Conservation (phyloP, 1,284 basidiomycete species). For the Tetrapyrgos nigripes region DNA sequence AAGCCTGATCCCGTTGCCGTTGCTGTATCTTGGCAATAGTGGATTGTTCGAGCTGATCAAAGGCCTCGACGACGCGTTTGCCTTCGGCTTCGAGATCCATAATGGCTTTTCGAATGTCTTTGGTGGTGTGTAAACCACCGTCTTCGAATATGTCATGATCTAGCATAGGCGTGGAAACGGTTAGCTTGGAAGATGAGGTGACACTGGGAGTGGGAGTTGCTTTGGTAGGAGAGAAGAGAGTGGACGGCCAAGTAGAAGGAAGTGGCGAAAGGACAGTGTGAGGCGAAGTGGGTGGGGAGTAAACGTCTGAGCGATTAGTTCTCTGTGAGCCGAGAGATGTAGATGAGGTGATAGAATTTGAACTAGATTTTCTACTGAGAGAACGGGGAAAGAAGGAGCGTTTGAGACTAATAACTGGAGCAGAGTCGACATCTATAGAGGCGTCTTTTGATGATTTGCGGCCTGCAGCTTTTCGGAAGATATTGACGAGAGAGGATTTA, state of each 20-base stretch:
- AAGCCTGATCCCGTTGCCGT: slow-evolving; percentile 15
- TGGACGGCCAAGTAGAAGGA: slow-evolving; percentile 18
- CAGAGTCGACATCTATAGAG: slow-evolving; percentile 37
- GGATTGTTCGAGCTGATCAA: slow-evolving; percentile 69
- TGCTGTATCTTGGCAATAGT: slow-evolving; percentile 55
- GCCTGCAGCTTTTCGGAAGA: slow-evolving; percentile 58
- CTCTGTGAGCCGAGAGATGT: slow-evolving; percentile 22
- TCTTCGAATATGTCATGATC: slow-evolving; percentile 50
- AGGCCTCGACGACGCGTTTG: slow-evolving; percentile 68
- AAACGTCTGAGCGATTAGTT: slow-evolving; percentile 19
- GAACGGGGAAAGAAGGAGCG: slow-evolving; percentile 44
- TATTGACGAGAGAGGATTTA: slow-evolving; percentile 59
- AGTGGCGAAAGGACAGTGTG: background rate
- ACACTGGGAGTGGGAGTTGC: background rate
- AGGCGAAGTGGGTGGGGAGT: slow-evolving; percentile 6
- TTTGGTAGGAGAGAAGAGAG: background rate
- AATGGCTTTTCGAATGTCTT: slow-evolving; percentile 67
- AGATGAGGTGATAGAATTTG: slow-evolving; percentile 33
- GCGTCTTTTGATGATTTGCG: slow-evolving; percentile 37
- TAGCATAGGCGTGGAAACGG: slow-evolving; percentile 11
- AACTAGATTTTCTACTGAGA: slow-evolving; percentile 46
- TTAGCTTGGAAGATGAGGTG: background rate
- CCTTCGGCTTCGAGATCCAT: slow-evolving; percentile 69
- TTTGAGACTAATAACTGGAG: slow-evolving; percentile 36
- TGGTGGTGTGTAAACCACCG: slow-evolving; percentile 53